phyloP scores from a whole-genome alignment of 768 basidiomycete species.

The Zangia roseola region DNA sequence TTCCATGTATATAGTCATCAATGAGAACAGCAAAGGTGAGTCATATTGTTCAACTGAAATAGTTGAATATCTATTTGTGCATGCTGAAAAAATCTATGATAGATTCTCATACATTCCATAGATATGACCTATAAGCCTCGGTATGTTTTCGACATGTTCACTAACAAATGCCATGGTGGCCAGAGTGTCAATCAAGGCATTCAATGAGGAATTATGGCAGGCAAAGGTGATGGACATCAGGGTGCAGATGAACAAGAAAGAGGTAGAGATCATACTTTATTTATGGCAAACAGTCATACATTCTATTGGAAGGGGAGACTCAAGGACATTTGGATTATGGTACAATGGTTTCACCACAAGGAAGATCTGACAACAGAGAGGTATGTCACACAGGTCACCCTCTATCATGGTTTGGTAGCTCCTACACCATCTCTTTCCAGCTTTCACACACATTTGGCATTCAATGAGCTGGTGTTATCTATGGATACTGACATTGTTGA shows the following conservation, averaged over 20 bases:
- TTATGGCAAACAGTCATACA: background rate
- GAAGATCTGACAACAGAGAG: background rate
- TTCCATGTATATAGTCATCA: too few relatives aligned
- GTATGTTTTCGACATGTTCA: background rate
- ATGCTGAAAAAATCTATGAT: too few relatives aligned
- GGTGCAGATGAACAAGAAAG: background rate
- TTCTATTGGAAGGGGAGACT: background rate
- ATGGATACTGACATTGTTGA: background rate
- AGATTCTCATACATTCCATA: background rate
- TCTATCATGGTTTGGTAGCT: background rate
- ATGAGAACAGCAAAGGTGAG: too few relatives aligned
- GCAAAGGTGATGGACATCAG: background rate
- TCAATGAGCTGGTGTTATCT: background rate
- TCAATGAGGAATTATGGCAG: background rate
- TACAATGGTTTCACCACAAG: conserved; percentile 5
- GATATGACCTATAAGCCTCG: background rate
- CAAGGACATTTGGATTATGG: background rate
- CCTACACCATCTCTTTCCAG: background rate
- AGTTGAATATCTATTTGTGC: too few relatives aligned
- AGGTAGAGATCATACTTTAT: background rate
- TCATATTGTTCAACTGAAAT: too few relatives aligned
- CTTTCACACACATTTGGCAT: background rate
- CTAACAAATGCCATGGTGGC: background rate
- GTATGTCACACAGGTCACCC: background rate
- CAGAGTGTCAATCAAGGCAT: background rate